phyloP scores from a whole-genome alignment of 208 protist genomes.

The Leptomonas pyrrhocoris region DNA sequence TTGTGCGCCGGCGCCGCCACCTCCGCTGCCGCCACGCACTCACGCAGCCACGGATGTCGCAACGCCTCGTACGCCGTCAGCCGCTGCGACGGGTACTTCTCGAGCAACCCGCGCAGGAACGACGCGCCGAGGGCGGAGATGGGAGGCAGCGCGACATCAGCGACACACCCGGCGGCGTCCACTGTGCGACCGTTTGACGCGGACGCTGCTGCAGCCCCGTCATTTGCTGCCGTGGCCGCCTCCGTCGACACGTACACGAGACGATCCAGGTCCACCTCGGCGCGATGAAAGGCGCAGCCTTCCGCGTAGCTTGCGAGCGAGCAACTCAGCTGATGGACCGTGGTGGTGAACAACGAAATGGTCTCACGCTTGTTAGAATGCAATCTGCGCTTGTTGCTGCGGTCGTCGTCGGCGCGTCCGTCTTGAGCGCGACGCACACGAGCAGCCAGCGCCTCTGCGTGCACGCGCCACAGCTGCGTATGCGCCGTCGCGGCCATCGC shows the following conservation, averaged over 20 bases:
- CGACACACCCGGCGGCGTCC: conserved; percentile 3
- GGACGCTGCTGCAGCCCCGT: neutral
- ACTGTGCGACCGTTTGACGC: neutral
- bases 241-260: conserved; percentile 29
- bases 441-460: conserved; percentile 22
- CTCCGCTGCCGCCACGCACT: conserved; percentile 18
- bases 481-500: neutral
- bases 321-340: conserved; percentile 23
- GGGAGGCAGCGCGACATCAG: conserved; percentile 26
- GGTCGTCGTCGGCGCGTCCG: neutral
- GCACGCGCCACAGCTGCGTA: conserved; percentile 18
- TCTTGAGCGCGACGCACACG: conserved; percentile 16
- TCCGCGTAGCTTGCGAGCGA: conserved; percentile 26
- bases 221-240: neutral
- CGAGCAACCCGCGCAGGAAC: conserved; percentile 54
- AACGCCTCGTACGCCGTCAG: conserved; percentile 73
- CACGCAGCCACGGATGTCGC: conserved; percentile 70
- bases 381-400: conserved; percentile 5
- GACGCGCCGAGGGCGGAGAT: conserved; percentile 43
- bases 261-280: conserved; percentile 39
- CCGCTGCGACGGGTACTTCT: conserved; percentile 61
- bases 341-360: conserved; percentile 15
- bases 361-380: too few species aligned
- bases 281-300: conserved; percentile 8
- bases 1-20: neutral